Evolutionary conservation across 2,329 filamentous ascomycete genomes (phyloP), one percentile per base, ranked within the genome.

Genomic region (Cytospora mali): DNA sequence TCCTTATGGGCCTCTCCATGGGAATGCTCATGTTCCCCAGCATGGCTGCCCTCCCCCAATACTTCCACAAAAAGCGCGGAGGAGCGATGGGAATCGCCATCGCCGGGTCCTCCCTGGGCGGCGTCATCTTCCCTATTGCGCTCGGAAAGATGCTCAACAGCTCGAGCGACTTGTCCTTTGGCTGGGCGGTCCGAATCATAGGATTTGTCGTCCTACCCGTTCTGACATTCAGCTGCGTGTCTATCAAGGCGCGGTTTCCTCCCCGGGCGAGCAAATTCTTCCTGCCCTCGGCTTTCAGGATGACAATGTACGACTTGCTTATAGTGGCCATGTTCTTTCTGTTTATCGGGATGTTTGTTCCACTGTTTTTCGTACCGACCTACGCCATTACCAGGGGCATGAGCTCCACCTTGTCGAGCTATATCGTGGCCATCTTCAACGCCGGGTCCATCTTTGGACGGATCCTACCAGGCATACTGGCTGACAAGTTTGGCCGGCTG

Each of bases 31-130:
- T 78, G 51, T 59, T 76, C 1, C 78, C 79, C 0, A 68, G 69
- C n/a, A 66, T 75, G 0, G 67, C 76, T 0, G 63, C 77, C 4
- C 53, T 77, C 1, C 67, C 72, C 4, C 64, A 67, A 0, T 78
- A 86, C 78, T 96, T 96, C 78, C 81, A 87, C 31, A 74, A 73
- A 18, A 87, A 85, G 56, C 85, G 92, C 16, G 92, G 88, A 2
- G 82, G 90, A 46, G 91, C 92, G 10, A 94, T 89, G 0, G 92
- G 92, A n/a, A 79, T 96, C 50, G 91, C 91, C 18, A 84, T 88
- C 4, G 88, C 89, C 0, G 89, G 91, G 0, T 87, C 87, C n/a
- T 88, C 86, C n/a, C 75, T 90, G 13, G 89, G 89, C 25, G 89
- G 88, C n/a, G 82, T 91, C 29, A 75, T 85, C 1, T 90, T 90